Conservation (phyloP, 495 filamentous ascomycete species). For the Penicillium cinerascens region DNA sequence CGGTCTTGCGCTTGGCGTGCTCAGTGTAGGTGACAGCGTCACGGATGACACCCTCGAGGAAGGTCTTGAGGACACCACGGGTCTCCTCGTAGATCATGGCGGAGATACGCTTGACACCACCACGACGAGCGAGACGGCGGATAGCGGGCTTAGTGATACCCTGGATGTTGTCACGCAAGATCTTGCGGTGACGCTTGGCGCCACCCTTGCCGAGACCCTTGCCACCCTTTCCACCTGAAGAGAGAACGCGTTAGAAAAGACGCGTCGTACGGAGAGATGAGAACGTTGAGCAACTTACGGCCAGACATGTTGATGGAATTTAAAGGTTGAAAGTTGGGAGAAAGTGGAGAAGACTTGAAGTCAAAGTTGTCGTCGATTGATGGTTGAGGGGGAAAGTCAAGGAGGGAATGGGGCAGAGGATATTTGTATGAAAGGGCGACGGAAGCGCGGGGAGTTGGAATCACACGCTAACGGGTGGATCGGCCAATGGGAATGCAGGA, state of each 20-base stretch:
- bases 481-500: conserved; percentile 41
- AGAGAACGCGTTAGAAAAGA: conserved; percentile 36
- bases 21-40: conserved; percentile 99
- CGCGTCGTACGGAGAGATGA: conserved; percentile 14
- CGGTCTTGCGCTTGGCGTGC: conserved; percentile 98
- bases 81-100: conserved; percentile 99
- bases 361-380: conserved; percentile 29
- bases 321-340: conserved; percentile 27
- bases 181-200: conserved; percentile 91
- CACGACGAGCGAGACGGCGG: conserved; percentile 98
- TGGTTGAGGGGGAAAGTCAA: conserved; percentile 44
- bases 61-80: conserved; percentile 99
- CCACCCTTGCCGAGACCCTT: conserved; percentile 99
- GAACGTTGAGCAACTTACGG: conserved; percentile 50
- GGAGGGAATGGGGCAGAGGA: conserved; percentile 32
- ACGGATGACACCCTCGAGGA: conserved; percentile 99
- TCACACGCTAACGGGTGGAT: conserved; percentile 40
- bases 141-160: conserved; percentile 99
- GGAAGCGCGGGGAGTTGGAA: conserved; percentile 33
- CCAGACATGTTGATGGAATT: conserved; percentile 55
- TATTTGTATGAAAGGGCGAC: conserved; percentile 44
- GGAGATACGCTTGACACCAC: conserved; percentile 99
- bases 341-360: conserved; percentile 16
- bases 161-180: conserved; percentile 97
- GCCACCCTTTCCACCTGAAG: conserved; percentile 87